Evolutionary conservation across 163 green algal species (phyloP).

Genomic region (Volvox carteri): DNA sequence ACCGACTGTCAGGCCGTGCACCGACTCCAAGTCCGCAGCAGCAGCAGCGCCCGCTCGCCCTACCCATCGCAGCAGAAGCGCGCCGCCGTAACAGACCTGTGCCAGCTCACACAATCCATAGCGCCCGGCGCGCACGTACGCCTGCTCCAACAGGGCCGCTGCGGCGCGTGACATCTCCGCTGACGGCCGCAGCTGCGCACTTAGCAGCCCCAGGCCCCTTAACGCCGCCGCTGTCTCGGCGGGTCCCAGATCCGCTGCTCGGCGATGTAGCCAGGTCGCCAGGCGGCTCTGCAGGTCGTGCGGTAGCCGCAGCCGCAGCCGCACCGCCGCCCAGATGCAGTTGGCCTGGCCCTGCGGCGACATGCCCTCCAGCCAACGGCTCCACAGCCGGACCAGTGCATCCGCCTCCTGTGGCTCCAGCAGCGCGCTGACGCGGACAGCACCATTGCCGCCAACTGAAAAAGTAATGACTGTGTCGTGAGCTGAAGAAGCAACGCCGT

Average conservation of each 20-base stretch:
- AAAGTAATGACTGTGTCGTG: too few species aligned
- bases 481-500: too few species aligned
- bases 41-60: background rate
- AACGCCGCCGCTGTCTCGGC: conserved; percentile 7
- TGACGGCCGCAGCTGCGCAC: background rate
- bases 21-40: too few species aligned
- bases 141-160: conserved; percentile 10
- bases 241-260: background rate
- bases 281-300: background rate
- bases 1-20: too few species aligned
- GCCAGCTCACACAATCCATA: conserved; percentile 23
- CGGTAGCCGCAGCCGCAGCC: conserved; percentile 16
- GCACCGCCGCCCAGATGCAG: conserved; percentile 35
- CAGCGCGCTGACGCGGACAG: background rate
- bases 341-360: conserved; percentile 39
- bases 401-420: background rate
- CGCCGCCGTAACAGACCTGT: conserved; percentile 35
- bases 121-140: background rate
- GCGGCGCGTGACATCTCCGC: background rate
- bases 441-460: background rate
- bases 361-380: background rate
- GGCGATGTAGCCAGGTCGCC: background rate
- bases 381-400: background rate
- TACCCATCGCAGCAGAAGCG: conserved; percentile 23
- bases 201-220: background rate